Base-by-base conservation (phyloP, 164 flowering plant genomes). In the Annona cherimola region DNA sequence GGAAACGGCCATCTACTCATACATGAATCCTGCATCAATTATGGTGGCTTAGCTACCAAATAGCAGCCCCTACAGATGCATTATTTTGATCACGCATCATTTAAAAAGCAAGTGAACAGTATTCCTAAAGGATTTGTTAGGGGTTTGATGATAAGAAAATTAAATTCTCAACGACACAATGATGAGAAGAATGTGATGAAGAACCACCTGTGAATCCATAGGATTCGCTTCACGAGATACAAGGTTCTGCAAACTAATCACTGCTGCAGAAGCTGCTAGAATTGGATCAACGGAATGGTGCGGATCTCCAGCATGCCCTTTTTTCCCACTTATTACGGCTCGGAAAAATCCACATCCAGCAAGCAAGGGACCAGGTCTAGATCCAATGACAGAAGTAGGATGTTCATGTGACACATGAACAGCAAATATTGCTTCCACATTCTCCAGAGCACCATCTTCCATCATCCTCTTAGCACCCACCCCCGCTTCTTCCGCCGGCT, bases 401-500 rank as follows among this genome's bases (percentile, higher is more conserved):
- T 80, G 83, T 26, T 82, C 77, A 44, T 86, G 94, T 0, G 90
- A 83, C 41, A 92, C 90, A 73, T 95, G 99, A 66, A 75, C 78
- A 14, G 90, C 90, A 73, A 92, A 95, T 71, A 92, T 95, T 64
- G 97, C 99, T 64, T 92, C 96, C 14, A 95, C 94, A 41, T 88
- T 77, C 16, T 89, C 88, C n/a, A 91, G 71, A 6, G 90, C 98
- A 0, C 94, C 96, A 26, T 85, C 94, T 72, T 74, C 80, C 0
- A 92, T 90, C 96, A 95, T 92, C 42, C 83, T 73, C 71, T 88
- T 86, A 44, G 97, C 98, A 12, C 98, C 99, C 68, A 81, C 86
- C 5, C 97, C 97, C 16, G 90, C 91, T 80, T 95, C 98, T 79
- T 95, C 99, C 40, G 98, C 98, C 42, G 98, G 99, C 79, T 95